phyloP scores from a whole-genome alignment of 139 green algal species.

The Chlamydomonas sp. region DNA sequence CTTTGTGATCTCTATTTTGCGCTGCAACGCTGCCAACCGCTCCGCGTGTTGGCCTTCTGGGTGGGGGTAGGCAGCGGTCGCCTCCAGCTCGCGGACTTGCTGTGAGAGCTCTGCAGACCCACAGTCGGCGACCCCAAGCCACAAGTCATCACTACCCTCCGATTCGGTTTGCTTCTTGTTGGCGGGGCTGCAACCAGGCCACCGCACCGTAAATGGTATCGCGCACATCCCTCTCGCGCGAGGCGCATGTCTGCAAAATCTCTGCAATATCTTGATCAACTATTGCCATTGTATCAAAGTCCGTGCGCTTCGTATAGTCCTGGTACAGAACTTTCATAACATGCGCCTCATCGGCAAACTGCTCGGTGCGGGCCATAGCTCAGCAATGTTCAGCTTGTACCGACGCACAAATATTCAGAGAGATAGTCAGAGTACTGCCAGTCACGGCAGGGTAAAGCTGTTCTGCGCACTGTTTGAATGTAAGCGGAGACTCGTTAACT shows the following conservation, averaged over 20 bases:
- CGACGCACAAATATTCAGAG: too few species aligned
- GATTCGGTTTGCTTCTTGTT: too few species aligned
- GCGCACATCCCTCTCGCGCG: slow-evolving; percentile 8
- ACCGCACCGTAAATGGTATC: slow-evolving; percentile 27
- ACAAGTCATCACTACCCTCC: too few species aligned
- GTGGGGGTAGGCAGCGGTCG: slow-evolving; percentile 28
- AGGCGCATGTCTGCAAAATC: neutral
- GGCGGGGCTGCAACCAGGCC: too few species aligned
- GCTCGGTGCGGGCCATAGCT: slow-evolving; percentile 13
- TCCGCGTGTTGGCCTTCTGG: slow-evolving; percentile 34
- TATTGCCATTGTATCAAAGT: neutral
- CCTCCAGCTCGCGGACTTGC: slow-evolving; percentile 27
- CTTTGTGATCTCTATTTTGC: slow-evolving; percentile 16
- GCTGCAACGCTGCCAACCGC: neutral
- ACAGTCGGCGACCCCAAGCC: neutral
- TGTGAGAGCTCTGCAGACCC: slow-evolving; percentile 22
- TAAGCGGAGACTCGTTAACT: too few species aligned
- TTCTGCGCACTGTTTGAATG: too few species aligned
- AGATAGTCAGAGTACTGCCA: too few species aligned
- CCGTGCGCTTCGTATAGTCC: slow-evolving; percentile 14
- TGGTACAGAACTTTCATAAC: slow-evolving; percentile 47
- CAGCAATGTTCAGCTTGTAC: too few species aligned
- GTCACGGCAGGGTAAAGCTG: too few species aligned
- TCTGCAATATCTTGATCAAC: slow-evolving; percentile 18
- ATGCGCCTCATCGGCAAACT: slow-evolving; percentile 32